Evolutionary conservation across 2,329 filamentous ascomycete genomes (phyloP).

Genomic region (Didymella glomerata): DNA sequence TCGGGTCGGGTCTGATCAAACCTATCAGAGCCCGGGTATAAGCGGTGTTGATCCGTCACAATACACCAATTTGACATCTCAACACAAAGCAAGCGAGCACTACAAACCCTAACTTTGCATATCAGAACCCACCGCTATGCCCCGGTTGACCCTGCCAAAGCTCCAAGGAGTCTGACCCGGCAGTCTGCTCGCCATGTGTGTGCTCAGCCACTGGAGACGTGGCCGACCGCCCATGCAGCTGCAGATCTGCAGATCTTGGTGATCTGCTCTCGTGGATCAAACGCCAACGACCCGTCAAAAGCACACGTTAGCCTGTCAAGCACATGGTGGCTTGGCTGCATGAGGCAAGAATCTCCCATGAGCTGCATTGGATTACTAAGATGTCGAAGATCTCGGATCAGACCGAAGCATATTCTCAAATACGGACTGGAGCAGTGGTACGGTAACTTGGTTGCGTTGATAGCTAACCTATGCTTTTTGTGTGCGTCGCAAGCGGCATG

Average conservation of each 20-base stretch:
- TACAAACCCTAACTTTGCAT: background rate
- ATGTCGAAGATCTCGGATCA: background rate
- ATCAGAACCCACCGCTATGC: background rate
- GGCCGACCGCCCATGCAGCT: slow-evolving; percentile 11
- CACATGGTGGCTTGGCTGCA: background rate
- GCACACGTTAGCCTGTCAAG: background rate
- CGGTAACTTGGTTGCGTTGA: slow-evolving; percentile 10
- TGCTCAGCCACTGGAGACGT: slow-evolving; percentile 11
- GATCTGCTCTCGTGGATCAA: slow-evolving; percentile 7
- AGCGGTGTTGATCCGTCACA: background rate
- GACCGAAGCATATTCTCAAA: background rate
- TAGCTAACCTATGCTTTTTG: slow-evolving; percentile 19
- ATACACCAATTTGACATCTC: background rate
- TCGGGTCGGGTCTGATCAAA: background rate
- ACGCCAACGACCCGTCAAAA: slow-evolving; percentile 7
- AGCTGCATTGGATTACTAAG: background rate
- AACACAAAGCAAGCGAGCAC: background rate
- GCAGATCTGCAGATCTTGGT: slow-evolving; percentile 19
- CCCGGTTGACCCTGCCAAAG: slow-evolving; percentile 7
- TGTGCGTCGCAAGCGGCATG: slow-evolving; percentile 13
- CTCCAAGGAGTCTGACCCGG: background rate
- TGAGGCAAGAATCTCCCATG: background rate
- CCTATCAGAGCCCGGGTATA: background rate
- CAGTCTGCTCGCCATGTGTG: slow-evolving; percentile 14
- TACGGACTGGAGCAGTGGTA: slow-evolving; percentile 1